Evolutionary conservation across 768 basidiomycete species (phyloP).

Genomic region (Lyophyllum atratum): DNA sequence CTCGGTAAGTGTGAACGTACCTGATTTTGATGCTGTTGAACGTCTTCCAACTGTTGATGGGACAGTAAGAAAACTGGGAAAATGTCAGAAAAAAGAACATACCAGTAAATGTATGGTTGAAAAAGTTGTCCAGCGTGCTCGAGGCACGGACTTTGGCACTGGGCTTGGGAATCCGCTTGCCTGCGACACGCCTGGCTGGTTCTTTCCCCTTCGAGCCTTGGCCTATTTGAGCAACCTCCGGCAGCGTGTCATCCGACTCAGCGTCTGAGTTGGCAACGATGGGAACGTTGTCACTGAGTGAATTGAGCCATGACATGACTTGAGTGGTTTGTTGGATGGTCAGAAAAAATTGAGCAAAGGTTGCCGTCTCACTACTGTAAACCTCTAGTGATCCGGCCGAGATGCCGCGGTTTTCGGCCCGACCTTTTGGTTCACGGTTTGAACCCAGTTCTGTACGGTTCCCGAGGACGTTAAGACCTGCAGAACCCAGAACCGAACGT

Average conservation of each 20-base stretch:
- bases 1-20: too few relatives aligned
- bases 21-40: too few relatives aligned
- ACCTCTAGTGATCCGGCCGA: neutral
- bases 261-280: neutral
- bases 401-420: neutral
- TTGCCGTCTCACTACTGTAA: neutral
- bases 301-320: conserved; percentile 15
- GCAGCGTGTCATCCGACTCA: neutral
- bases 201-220: conserved; percentile 12
- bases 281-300: conserved; percentile 8
- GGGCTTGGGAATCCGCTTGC: conserved; percentile 9
- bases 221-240: neutral
- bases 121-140: neutral
- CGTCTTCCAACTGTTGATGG: neutral
- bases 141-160: conserved; percentile 1
- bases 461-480: neutral
- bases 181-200: conserved; percentile 10
- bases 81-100: neutral
- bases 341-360: neutral
- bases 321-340: conserved; percentile 6
- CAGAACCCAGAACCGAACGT: neutral
- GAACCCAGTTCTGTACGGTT: neutral
- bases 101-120: neutral
- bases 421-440: neutral
- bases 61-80: neutral